Evolutionary conservation across 163 green algal species (phyloP).

Genomic region (Prototheca wickerhamii): DNA sequence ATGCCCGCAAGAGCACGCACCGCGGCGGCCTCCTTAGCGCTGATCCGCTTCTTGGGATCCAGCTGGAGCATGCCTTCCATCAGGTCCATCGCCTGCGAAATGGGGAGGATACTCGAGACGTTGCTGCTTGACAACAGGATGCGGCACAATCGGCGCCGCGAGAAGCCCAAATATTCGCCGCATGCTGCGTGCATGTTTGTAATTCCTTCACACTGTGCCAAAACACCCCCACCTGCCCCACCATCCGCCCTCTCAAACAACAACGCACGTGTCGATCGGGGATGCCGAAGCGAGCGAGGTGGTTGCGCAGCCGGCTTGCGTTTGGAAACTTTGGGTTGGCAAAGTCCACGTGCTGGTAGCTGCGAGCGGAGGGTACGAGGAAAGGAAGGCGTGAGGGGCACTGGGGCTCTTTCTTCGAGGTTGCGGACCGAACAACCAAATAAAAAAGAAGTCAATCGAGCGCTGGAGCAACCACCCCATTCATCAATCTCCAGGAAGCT

Average conservation of each 20-base stretch:
- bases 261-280: neutral
- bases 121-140: neutral
- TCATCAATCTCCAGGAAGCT: too few relatives aligned
- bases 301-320: constrained; percentile 18
- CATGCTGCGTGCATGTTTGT: too few relatives aligned
- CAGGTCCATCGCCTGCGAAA: constrained; percentile 43
- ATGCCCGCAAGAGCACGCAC: neutral
- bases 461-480: neutral
- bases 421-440: neutral
- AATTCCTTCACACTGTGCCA: too few relatives aligned
- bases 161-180: too few relatives aligned
- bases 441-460: neutral
- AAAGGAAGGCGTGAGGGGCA: neutral
- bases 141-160: too few relatives aligned
- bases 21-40: constrained; percentile 26
- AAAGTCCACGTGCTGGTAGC: constrained; percentile 2
- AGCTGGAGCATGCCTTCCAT: constrained; percentile 58
- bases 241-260: too few relatives aligned
- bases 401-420: neutral
- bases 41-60: constrained; percentile 56
- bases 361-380: neutral
- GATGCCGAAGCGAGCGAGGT: constrained; percentile 8
- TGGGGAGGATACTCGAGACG: neutral
- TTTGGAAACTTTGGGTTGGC: constrained; percentile 4
- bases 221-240: neutral